These are phyloP conservation scores for Oryza coarctata DNA, from an alignment of 176 grass and related monocot species.

Conservation along the genomic window DNA sequence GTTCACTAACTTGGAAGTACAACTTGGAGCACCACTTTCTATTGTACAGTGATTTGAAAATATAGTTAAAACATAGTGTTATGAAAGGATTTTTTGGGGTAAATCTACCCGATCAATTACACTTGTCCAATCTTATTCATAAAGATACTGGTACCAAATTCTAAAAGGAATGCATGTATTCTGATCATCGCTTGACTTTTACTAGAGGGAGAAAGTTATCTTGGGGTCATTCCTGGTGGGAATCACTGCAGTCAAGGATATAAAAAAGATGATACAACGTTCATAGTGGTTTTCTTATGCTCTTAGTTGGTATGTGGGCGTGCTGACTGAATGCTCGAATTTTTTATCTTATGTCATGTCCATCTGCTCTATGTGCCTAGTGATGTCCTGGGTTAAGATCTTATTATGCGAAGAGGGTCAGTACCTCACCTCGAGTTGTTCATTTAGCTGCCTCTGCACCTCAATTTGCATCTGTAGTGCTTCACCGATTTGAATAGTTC, in stretches of 20 bases:
- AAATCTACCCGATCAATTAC: not conserved
- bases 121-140: not conserved
- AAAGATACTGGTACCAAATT: not conserved
- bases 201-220: not conserved
- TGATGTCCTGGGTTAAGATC: slow-evolving; percentile 5
- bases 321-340: slow-evolving; percentile 4
- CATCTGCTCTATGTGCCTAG: slow-evolving; percentile 20
- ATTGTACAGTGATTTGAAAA: not conserved
- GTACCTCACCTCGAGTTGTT: slow-evolving; percentile 83
- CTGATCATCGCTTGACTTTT: not conserved
- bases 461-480: slow-evolving; percentile 94
- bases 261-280: not conserved
- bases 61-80: not conserved
- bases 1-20: not conserved
- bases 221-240: not conserved
- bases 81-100: not conserved
- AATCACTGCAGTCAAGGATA: not conserved
- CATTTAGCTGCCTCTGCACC: slow-evolving; percentile 84
- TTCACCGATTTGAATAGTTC: slow-evolving; percentile 88
- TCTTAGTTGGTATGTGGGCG: not conserved
- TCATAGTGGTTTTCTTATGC: not conserved
- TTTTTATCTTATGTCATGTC: slow-evolving; percentile 23
- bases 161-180: not conserved
- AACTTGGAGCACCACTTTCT: not conserved
- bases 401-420: slow-evolving; percentile 8